Evolutionary conservation across 768 basidiomycete genomes (phyloP).

Genomic region (Leccinum imitatum): DNA sequence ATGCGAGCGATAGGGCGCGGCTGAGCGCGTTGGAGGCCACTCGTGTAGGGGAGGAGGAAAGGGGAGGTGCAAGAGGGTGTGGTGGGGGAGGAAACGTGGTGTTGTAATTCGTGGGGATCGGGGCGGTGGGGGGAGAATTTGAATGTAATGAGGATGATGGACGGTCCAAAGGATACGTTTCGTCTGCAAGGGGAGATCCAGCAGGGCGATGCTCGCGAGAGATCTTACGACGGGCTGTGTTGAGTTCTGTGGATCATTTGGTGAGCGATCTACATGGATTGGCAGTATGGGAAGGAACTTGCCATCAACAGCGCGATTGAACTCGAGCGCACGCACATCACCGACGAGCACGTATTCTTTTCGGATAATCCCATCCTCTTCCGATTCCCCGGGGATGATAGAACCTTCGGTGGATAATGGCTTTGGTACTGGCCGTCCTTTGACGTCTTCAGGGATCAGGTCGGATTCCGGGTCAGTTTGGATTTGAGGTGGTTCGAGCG

Average conservation of each 20-base stretch:
- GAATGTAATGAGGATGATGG: constrained; percentile 28
- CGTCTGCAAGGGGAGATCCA: constrained; percentile 51
- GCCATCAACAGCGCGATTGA: constrained; percentile 92
- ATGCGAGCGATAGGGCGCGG: constrained; percentile 75
- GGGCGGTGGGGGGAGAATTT: constrained; percentile 23
- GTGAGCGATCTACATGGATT: constrained; percentile 11
- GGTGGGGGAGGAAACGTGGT: constrained; percentile 72
- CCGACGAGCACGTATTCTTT: constrained; percentile 94
- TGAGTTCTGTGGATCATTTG: constrained; percentile 52
- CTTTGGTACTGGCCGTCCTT: constrained; percentile 17
- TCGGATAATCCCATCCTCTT: constrained; percentile 76
- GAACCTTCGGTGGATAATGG: constrained; percentile 57
- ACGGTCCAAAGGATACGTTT: constrained; percentile 38
- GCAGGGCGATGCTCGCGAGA: constrained; percentile 54
- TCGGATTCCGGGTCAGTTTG: constrained; percentile 14
- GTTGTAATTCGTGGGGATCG: constrained; percentile 27
- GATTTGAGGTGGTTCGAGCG: constrained; percentile 15
- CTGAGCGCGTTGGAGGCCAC: constrained; percentile 73
- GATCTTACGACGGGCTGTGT: constrained; percentile 54
- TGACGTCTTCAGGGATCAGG: constrained; percentile 9
- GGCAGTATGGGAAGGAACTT: constrained; percentile 22
- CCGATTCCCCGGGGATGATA: constrained; percentile 77
- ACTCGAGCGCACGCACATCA: constrained; percentile 86
- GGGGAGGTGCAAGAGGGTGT: constrained; percentile 46
- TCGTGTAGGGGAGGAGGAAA: constrained; percentile 68